A percentile compares a stretch with the other conserved stretches of the same genome.
phyloP scores from a whole-genome alignment of 1,284 basidiomycete species.

The Melampsora abietis-canadensis region DNA sequence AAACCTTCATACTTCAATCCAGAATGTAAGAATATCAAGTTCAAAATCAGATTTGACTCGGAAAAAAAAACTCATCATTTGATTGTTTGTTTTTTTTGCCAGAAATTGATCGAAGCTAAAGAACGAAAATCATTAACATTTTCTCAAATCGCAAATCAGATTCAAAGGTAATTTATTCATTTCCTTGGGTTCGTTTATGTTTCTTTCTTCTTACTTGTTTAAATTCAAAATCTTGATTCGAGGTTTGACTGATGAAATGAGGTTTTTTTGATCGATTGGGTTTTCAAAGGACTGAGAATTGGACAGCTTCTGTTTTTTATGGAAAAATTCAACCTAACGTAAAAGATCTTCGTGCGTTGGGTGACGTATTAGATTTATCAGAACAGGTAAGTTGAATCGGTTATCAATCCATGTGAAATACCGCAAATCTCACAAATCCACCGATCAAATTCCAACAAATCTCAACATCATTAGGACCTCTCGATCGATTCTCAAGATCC shows the following conservation, averaged over 20 bases:
- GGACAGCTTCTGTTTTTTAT: slow-evolving; percentile 18
- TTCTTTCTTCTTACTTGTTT: background rate
- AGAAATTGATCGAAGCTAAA: slow-evolving; percentile 11
- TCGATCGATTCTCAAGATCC: too few species aligned
- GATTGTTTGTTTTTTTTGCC: background rate
- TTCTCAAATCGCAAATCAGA: slow-evolving; percentile 12
- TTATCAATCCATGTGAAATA: too few species aligned
- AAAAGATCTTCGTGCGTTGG: background rate
- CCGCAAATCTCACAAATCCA: too few species aligned
- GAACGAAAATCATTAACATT: slow-evolving; percentile 12
- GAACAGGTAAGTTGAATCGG: slow-evolving; percentile 56
- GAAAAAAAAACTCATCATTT: too few species aligned
- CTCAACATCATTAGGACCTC: too few species aligned
- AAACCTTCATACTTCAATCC: too few species aligned
- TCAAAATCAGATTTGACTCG: too few species aligned
- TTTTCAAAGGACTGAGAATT: slow-evolving; percentile 18
- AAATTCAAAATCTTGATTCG: background rate
- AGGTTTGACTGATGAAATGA: background rate
- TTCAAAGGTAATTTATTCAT: slow-evolving; percentile 12
- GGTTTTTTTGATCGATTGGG: background rate
- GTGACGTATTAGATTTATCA: slow-evolving; percentile 6
- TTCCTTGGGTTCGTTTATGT: slow-evolving; percentile 1
- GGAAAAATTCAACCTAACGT: slow-evolving; percentile 11
- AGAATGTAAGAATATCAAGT: too few species aligned
- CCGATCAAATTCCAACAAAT: slow-evolving; percentile 70